These are phyloP conservation scores for Trifolium subterraneum DNA, from an alignment of 306 rosid genomes.

Conservation along the genomic window DNA sequence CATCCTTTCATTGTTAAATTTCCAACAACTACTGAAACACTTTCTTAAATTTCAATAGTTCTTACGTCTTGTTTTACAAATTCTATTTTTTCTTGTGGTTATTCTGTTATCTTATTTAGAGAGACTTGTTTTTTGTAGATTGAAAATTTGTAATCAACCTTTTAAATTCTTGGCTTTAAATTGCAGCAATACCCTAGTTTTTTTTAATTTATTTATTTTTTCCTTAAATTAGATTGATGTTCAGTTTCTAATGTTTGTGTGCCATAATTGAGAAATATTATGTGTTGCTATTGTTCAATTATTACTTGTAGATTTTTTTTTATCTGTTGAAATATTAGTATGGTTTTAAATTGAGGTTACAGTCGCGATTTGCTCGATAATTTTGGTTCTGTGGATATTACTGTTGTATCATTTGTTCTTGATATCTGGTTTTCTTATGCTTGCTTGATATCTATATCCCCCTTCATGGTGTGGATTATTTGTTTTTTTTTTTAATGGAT, in stretches of 20 bases:
- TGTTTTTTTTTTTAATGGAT: background rate
- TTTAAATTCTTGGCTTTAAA: background rate
- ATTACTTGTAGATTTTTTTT: background rate
- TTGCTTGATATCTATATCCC: too few species aligned
- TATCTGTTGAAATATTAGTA: background rate
- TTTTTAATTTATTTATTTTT: background rate
- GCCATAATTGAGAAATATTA: slow-evolving; percentile 6
- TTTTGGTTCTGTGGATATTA: background rate
- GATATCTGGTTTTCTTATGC: background rate
- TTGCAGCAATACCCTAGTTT: background rate
- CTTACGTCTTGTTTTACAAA: too few species aligned
- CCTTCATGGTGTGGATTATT: background rate
- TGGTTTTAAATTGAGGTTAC: slow-evolving; percentile 6
- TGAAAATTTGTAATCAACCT: slow-evolving; percentile 2
- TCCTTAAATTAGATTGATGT: background rate
- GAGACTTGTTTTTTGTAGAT: too few species aligned
- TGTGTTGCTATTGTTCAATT: slow-evolving; percentile 1
- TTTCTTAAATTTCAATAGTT: too few species aligned
- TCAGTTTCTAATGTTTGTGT: background rate
- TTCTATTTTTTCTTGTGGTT: too few species aligned
- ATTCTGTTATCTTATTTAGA: too few species aligned
- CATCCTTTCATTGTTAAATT: slow-evolving; percentile 13
- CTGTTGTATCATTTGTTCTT: background rate
- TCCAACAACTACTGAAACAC: background rate
- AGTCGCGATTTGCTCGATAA: background rate